Percentiles rank a stretch among this genome's conserved stretches.
Evolutionary conservation across 108 stramenopile genomes (phyloP).

Genomic region (Mediolabrus comicus): DNA sequence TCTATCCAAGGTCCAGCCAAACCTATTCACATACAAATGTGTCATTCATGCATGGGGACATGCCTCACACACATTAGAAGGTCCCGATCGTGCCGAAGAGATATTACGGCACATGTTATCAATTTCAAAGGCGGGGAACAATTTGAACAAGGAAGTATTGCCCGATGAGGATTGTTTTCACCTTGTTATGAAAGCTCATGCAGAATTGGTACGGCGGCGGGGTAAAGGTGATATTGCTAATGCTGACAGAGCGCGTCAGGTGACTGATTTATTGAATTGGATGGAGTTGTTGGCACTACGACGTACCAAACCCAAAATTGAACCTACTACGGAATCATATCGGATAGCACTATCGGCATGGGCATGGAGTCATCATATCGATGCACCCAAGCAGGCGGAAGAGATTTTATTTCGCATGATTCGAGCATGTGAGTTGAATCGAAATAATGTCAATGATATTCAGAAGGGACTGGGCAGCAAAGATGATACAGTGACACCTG

Average conservation of each 20-base stretch:
- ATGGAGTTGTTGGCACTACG: constrained; percentile 36
- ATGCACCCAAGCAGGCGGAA: constrained; percentile 35
- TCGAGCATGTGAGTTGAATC: constrained; percentile 21
- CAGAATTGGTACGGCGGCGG: constrained; percentile 26
- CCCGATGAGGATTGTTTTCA: constrained; percentile 43
- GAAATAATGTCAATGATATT: background rate
- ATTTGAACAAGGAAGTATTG: constrained; percentile 19
- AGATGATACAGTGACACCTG: constrained; percentile 10
- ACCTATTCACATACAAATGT: constrained; percentile 32
- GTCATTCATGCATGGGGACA: constrained; percentile 31
- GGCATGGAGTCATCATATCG: constrained; percentile 44
- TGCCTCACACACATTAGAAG: constrained; percentile 21
- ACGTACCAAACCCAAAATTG: constrained; percentile 23
- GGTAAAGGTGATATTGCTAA: constrained; percentile 1
- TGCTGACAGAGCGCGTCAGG: constrained; percentile 25
- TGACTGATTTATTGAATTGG: constrained; percentile 33
- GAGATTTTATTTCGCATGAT: constrained; percentile 34
- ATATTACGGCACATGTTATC: constrained; percentile 42
- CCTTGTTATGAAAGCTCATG: constrained; percentile 43
- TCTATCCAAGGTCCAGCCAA: constrained; percentile 32
- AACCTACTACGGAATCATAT: constrained; percentile 31
- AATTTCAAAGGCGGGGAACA: constrained; percentile 37
- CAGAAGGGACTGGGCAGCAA: background rate
- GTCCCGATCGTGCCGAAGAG: constrained; percentile 36
- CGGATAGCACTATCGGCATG: constrained; percentile 35